Evolutionary conservation across 306 rosid genomes (phyloP).

Genomic region (Quercus bicolor): DNA sequence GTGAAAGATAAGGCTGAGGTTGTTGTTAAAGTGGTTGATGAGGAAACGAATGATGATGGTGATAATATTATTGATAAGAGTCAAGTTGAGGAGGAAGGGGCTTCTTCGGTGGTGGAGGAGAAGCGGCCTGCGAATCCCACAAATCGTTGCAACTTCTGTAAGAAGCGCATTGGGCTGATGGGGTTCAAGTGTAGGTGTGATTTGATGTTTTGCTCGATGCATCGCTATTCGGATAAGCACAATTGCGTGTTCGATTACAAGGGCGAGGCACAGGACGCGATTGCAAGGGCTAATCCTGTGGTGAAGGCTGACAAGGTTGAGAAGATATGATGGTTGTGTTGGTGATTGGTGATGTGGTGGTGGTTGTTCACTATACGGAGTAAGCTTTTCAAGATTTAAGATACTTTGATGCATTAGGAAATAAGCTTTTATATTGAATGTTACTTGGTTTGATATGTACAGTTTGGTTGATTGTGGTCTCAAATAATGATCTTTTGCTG

Average conservation of each 20-base stretch:
- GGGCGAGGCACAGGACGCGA: slow-evolving; percentile 12
- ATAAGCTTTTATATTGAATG: background rate
- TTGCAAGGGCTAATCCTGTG: slow-evolving; percentile 20
- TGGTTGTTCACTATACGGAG: background rate
- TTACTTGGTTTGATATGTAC: background rate
- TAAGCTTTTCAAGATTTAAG: too few species aligned
- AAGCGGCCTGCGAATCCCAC: slow-evolving; percentile 7
- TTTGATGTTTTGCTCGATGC: slow-evolving; percentile 21
- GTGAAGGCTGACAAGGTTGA: slow-evolving; percentile 27
- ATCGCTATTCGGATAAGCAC: slow-evolving; percentile 23
- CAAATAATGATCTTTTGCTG: background rate
- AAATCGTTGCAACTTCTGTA: slow-evolving; percentile 22
- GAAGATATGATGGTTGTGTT: slow-evolving; percentile 10
- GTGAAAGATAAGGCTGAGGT: slow-evolving; percentile 2
- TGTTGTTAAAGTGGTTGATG: background rate
- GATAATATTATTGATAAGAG: background rate
- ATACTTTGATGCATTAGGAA: background rate
- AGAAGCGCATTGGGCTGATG: slow-evolving; percentile 13
- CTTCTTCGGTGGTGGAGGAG: slow-evolving; percentile 1
- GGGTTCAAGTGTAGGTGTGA: slow-evolving; percentile 24
- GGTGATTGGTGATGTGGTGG: background rate
- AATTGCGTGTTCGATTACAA: slow-evolving; percentile 24
- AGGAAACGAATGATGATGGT: background rate
- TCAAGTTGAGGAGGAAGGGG: slow-evolving; percentile 19
- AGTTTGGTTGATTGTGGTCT: slow-evolving; percentile 14